Base-by-base conservation (phyloP, 805 yeast species). In the Lipomyces lipofer region DNA sequence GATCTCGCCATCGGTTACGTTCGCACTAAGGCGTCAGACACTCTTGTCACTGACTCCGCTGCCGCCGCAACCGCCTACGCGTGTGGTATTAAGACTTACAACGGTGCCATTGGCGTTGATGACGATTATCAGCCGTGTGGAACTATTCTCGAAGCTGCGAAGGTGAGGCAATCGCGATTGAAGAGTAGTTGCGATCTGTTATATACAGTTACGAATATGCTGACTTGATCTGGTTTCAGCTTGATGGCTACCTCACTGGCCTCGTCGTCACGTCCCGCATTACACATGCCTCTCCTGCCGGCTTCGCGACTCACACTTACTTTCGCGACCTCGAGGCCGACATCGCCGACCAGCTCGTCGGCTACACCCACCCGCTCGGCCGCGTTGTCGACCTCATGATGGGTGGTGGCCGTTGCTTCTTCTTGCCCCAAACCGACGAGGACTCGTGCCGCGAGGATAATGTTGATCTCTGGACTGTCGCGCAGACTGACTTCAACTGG, bases 31-130 rank as follows among this genome's bases (percentile, higher is more conserved):
- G 86, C 96, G 15, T 80, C 82, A 24, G 75, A 77, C 59, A 86
- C 95, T 1, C 74, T 87, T 64, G 81, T 91, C 56, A 91, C 98
- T 0, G 98, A 91, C 69, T 87, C 96, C 27, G 98, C 98, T 9
- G 98, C 98, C 1, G 97, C 97, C 13, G 98, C 97, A 13, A 89
- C 96, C 12, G 97, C 96, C 0, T 91, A 90, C 66, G 77, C 95
- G 0, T 88, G 96, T 70, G 92, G 83, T 4, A 66, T 82, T 64
- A 91, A 91, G 73, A 74, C 90, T 4, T 89, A 88, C 71, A 91
- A 91, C 68, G 94, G 95, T 13, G 97, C 96, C 10, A 86, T 91
- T 68, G 95, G 89, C n/a, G 96, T 91, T 13, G 78, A 79, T 56
- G 81, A 88, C 0, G 71, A 75, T 29, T 74, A 78, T 45, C 62